Evolutionary conservation across 345 rosid genomes (phyloP).

Genomic region (Raphanus sativus): DNA sequence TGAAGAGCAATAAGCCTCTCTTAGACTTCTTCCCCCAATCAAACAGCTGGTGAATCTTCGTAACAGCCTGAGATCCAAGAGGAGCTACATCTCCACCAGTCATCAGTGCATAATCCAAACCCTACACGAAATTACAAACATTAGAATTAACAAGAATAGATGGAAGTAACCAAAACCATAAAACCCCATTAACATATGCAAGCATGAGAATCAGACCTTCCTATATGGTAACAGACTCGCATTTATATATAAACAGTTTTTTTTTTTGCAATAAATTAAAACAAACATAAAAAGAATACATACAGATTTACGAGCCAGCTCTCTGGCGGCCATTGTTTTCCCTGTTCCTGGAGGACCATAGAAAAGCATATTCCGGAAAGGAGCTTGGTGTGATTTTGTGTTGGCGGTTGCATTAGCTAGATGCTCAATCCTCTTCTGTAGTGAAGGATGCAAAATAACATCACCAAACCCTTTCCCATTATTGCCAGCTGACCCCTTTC

Average conservation of each 20-base stretch:
- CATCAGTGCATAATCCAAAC: constrained; percentile 98
- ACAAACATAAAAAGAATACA: constrained; percentile 25
- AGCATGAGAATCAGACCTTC: no score
- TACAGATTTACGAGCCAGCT: constrained; percentile 88
- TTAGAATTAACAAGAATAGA: neutral
- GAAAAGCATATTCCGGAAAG: constrained; percentile 92
- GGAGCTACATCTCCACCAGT: constrained; percentile 99
- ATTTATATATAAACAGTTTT: no score
- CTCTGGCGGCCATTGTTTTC: constrained; percentile 98
- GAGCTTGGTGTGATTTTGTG: constrained; percentile 95
- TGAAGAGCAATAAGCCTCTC: constrained; percentile 85
- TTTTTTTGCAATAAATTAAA: neutral
- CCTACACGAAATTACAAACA: constrained; percentile 45
- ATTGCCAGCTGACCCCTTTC: constrained; percentile 46
- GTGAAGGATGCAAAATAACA: constrained; percentile 86
- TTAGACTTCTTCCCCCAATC: constrained; percentile 95
- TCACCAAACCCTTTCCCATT: constrained; percentile 87
- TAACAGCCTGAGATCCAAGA: constrained; percentile 94
- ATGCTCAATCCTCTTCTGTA: constrained; percentile 76
- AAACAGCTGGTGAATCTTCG: constrained; percentile 93
- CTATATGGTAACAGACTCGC: no score
- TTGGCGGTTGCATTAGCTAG: constrained; percentile 90
- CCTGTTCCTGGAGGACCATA: constrained; percentile 99
- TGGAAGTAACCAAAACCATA: neutral
- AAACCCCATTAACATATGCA: neutral